These are phyloP conservation scores for Ambrosia artemisiifolia DNA, from an alignment of 129 eudicot genomes.

Conservation along the genomic window DNA sequence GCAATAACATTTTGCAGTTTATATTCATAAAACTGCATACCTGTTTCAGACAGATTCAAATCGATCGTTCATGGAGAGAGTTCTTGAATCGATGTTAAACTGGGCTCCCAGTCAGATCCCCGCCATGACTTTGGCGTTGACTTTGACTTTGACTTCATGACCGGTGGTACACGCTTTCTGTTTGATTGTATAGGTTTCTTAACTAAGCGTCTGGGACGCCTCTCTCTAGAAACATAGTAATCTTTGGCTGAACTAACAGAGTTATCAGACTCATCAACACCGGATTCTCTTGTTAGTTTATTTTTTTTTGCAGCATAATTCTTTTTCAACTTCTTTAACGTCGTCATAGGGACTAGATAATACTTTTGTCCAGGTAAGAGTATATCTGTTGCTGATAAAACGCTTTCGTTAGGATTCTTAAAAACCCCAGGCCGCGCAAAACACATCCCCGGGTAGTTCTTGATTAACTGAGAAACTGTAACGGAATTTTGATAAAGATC, in stretches of 20 bases:
- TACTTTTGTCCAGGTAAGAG: conserved; percentile 66
- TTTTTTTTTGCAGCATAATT: conserved; percentile 28
- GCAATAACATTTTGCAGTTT: conserved; percentile 7
- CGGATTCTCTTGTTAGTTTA: conserved; percentile 15
- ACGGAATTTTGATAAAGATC: conserved; percentile 48
- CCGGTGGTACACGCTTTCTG: conserved; percentile 41
- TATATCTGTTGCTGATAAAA: conserved; percentile 41
- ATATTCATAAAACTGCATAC: conserved; percentile 26
- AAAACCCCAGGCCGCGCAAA: conserved; percentile 55
- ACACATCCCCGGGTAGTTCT: conserved; percentile 59
- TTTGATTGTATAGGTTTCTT: conserved; percentile 31
- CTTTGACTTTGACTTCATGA: conserved; percentile 34
- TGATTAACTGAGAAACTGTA: conserved; percentile 43
- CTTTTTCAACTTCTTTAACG: conserved; percentile 55
- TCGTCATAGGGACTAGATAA: conserved; percentile 44
- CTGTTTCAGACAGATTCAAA: conserved; percentile 6
- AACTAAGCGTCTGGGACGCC: conserved; percentile 20
- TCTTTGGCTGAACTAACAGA: conserved; percentile 43
- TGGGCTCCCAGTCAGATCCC: conserved; percentile 68
- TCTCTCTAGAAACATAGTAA: conserved; percentile 43
- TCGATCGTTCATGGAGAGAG: conserved; percentile 45
- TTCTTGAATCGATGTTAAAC: conserved; percentile 62
- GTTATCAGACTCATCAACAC: conserved; percentile 33
- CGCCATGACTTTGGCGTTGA: conserved; percentile 32
- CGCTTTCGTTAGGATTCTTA: conserved; percentile 46